Evolutionary conservation across 257 asterid genomes (phyloP).

Genomic region (Perilla frutescens): DNA sequence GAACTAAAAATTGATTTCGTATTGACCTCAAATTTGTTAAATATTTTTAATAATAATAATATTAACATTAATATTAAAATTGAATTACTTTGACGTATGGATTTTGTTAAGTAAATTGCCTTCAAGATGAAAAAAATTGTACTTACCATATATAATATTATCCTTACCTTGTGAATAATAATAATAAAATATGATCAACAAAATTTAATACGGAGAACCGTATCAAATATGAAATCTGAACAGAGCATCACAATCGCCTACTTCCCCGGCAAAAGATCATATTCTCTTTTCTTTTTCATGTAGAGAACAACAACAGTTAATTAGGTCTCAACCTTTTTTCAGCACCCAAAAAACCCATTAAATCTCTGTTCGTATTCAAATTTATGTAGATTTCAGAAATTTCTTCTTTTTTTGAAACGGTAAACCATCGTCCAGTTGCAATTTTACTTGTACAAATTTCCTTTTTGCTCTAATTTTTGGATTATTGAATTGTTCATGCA

Average conservation of each 20-base stretch:
- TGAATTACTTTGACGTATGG: not conserved
- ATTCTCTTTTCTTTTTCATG: not conserved
- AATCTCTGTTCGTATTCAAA: not conserved
- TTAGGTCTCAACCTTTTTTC: slow-evolving; percentile 10
- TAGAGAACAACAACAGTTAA: not conserved
- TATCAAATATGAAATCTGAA: not conserved
- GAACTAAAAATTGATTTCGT: too few relatives aligned
- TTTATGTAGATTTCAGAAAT: not conserved
- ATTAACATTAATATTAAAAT: too few relatives aligned
- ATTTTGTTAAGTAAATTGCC: not conserved
- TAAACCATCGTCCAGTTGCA: not conserved
- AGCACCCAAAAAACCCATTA: not conserved
- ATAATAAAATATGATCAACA: too few relatives aligned
- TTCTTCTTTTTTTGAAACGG: not conserved
- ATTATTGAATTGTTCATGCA: not conserved
- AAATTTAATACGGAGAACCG: too few relatives aligned
- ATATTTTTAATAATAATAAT: too few relatives aligned
- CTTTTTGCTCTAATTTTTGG: not conserved
- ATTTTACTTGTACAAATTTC: not conserved
- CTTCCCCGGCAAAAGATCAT: slow-evolving; percentile 30
- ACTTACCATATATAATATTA: not conserved
- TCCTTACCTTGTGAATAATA: too few relatives aligned
- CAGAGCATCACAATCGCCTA: slow-evolving; percentile 28
- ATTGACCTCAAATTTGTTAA: too few relatives aligned
- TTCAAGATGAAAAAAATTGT: not conserved